phyloP scores from a whole-genome alignment of 208 protist genomes.

The Entamoeba nuttalli region DNA sequence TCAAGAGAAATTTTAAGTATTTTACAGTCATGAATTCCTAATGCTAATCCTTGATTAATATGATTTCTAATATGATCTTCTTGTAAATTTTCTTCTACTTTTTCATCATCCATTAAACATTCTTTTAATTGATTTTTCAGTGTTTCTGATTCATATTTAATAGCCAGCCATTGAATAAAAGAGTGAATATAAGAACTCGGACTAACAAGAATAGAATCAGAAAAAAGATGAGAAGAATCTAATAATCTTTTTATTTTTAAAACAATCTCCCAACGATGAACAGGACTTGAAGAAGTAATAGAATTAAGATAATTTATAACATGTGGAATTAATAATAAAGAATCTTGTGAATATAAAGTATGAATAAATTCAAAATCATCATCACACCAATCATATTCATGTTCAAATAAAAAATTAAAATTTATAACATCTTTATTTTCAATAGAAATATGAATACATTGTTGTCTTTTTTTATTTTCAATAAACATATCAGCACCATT shows the following conservation, averaged over 20 bases:
- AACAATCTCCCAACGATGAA: background rate
- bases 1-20: background rate
- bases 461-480: background rate
- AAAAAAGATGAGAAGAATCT: background rate
- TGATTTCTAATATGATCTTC: background rate
- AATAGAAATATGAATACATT: background rate
- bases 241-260: background rate
- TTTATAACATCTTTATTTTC: background rate
- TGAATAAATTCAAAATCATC: background rate
- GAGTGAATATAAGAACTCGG: background rate
- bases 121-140: background rate
- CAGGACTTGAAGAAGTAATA: background rate
- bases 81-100: background rate
- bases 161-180: background rate
- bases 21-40: background rate
- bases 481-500: background rate
- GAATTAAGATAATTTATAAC: background rate
- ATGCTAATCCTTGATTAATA: background rate
- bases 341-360: background rate
- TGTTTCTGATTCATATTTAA: background rate
- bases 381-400: background rate
- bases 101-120: background rate
- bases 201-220: background rate
- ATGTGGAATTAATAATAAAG: background rate
- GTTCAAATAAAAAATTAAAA: background rate